A percentile compares a stretch with the other conserved stretches of the same genome.
Conservation (phyloP, 2,329 filamentous ascomycete genomes). For the Diaporthe destruens region DNA sequence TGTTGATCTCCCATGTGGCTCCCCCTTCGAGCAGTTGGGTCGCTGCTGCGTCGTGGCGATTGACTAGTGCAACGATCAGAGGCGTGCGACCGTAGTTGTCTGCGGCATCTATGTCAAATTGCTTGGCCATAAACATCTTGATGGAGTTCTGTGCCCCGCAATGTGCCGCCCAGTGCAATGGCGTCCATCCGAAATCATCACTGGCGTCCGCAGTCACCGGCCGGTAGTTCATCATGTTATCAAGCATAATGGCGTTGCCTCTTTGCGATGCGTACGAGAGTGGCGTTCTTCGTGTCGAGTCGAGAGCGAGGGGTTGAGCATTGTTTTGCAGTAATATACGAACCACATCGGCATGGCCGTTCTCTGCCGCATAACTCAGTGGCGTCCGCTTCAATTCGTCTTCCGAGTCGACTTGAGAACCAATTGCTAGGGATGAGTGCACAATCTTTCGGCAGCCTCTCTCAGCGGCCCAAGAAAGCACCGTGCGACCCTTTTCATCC, state of each 20-base stretch:
- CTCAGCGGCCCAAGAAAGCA: neutral
- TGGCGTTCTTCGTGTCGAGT: neutral
- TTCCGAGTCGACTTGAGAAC: neutral
- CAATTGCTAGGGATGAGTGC: neutral
- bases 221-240: neutral
- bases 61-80: neutral
- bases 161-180: neutral
- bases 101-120: neutral
- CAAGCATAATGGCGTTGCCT: neutral
- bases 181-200: neutral
- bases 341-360: neutral
- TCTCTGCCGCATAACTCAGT: constrained; percentile 1
- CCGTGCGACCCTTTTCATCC: neutral
- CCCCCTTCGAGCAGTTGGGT: neutral
- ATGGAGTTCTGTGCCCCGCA: neutral
- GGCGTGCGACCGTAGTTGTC: neutral
- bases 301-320: neutral
- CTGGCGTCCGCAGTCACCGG: neutral
- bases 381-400: neutral
- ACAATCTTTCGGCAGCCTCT: neutral
- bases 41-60: neutral
- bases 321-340: neutral
- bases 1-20: neutral
- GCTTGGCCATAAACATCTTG: neutral
- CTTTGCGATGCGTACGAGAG: neutral